Conservation (phyloP, 2,329 filamentous ascomycete genomes). For the Dothiorella sarmentorum region DNA sequence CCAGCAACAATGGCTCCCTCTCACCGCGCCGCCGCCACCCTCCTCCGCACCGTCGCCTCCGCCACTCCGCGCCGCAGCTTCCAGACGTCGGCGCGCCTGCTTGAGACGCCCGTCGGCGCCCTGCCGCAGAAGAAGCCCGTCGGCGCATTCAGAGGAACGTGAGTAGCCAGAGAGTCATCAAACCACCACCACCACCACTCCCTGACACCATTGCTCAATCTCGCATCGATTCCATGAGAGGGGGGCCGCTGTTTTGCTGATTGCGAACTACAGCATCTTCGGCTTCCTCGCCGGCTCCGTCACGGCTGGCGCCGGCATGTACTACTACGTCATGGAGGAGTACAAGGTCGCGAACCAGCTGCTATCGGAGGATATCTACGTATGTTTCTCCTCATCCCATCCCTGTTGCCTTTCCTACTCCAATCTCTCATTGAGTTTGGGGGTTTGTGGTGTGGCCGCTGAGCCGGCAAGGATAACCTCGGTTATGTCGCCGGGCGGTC, state of each 20-base stretch:
- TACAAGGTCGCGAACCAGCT: conserved; percentile 93
- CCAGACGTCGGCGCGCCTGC: conserved; percentile 34
- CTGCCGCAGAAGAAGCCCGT: conserved; percentile 57
- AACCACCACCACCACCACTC: neutral
- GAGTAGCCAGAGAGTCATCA: conserved; percentile 31
- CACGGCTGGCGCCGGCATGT: conserved; percentile 74
- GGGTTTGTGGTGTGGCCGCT: neutral
- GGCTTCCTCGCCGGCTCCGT: conserved; percentile 87
- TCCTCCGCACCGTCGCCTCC: conserved; percentile 32
- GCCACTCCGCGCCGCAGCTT: conserved; percentile 32
- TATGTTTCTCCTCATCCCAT: conserved; percentile 52
- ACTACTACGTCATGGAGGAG: conserved; percentile 89
- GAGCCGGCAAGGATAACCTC: neutral
- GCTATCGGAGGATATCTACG: conserved; percentile 92
- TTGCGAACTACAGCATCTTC: conserved; percentile 61
- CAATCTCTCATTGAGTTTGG: neutral
- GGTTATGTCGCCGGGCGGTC: neutral
- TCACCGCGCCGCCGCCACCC: conserved; percentile 35
- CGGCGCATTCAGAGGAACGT: conserved; percentile 71
- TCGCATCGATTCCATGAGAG: neutral
- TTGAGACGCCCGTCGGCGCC: conserved; percentile 29
- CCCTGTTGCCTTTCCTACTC: too few relatives aligned
- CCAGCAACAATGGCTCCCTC: conserved; percentile 43
- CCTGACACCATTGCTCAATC: neutral
- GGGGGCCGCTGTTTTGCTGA: neutral